Conservation (phyloP, 73 alveolate species). For the Tetrahymena elliotti region DNA sequence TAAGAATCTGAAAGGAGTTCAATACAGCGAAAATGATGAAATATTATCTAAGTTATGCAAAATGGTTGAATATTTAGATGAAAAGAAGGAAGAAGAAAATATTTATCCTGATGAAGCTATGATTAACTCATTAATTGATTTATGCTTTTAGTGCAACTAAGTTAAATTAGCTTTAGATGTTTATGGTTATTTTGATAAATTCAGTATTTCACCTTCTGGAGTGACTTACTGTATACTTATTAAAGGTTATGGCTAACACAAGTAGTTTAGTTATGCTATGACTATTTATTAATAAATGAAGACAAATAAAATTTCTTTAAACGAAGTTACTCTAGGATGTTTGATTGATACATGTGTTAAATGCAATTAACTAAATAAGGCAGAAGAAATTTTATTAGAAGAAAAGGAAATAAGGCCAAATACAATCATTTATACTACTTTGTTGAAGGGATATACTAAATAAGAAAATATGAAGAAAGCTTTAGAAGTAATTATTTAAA, state of each 20-base stretch:
- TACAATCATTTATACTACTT: background rate
- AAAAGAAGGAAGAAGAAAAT: slow-evolving; percentile 48
- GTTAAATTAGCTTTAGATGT: slow-evolving; percentile 75
- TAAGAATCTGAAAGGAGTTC: background rate
- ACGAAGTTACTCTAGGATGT: slow-evolving; percentile 82
- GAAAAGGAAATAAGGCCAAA: background rate
- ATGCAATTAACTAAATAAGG: slow-evolving; percentile 17
- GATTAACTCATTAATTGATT: slow-evolving; percentile 77
- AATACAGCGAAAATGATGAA: background rate
- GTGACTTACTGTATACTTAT: slow-evolving; percentile 76
- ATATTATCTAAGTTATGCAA: background rate
- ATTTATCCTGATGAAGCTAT: slow-evolving; percentile 78
- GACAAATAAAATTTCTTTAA: slow-evolving; percentile 53
- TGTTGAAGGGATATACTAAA: background rate
- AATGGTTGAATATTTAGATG: background rate
- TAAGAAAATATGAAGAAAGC: background rate
- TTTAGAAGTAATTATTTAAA: background rate
- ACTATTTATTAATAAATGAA: slow-evolving; percentile 57
- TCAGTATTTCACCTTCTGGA: slow-evolving; percentile 66
- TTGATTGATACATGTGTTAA: slow-evolving; percentile 81
- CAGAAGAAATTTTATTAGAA: background rate
- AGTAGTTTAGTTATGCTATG: background rate
- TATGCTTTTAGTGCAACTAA: slow-evolving; percentile 78
- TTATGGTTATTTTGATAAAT: slow-evolving; percentile 58
- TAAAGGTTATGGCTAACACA: slow-evolving; percentile 77